phyloP scores from a whole-genome alignment of 225 moss, liverwort and hornwort genomes.

The Straminergon stramineum region DNA sequence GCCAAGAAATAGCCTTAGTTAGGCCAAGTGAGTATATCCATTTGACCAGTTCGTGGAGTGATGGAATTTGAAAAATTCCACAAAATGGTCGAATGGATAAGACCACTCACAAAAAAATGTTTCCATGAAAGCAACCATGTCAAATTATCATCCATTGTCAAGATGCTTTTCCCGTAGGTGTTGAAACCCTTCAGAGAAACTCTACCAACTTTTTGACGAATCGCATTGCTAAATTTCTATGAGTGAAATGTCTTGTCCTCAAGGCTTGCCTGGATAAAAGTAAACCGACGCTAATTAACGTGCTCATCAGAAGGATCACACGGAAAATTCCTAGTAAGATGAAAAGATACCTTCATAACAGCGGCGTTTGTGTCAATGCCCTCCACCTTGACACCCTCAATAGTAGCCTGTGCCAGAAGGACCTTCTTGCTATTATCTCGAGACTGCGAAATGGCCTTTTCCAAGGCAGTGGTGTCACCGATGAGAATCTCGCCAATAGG shows the following conservation, averaged over 20 bases:
- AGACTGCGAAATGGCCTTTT: constrained; percentile 78
- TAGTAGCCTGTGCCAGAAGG: constrained; percentile 69
- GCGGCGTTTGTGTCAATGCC: constrained; percentile 94
- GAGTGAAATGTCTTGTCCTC: neutral
- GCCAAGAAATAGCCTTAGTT: neutral
- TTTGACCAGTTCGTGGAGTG: neutral
- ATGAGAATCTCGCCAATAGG: constrained; percentile 80
- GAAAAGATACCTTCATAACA: constrained; percentile 66
- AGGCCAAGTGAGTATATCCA: neutral
- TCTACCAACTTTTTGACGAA: neutral
- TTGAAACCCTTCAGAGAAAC: neutral
- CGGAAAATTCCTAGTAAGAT: neutral
- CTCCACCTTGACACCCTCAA: constrained; percentile 91
- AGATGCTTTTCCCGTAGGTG: neutral
- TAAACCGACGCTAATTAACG: neutral
- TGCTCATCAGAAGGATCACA: neutral
- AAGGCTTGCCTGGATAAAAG: neutral
- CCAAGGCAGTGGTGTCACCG: constrained; percentile 77
- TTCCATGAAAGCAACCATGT: neutral
- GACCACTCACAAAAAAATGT: neutral
- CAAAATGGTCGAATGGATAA: neutral
- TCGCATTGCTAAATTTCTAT: neutral
- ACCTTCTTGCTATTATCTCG: constrained; percentile 81
- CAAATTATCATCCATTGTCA: neutral
- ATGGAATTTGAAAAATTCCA: neutral